Conservation (phyloP, 257 asterid species). For the Lavandula angustifolia region DNA sequence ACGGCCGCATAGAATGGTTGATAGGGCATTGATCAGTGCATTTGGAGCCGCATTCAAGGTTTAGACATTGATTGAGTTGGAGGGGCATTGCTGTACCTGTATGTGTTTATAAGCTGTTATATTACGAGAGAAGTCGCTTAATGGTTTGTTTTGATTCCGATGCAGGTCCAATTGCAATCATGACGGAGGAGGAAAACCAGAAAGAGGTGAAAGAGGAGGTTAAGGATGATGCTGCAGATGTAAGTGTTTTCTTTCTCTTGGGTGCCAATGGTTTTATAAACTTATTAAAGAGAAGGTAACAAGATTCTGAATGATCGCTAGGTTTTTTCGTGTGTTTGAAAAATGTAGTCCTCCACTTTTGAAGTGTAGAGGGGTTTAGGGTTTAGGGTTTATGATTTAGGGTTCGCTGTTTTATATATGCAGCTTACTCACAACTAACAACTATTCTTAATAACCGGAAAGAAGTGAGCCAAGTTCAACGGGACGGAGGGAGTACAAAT, state of each 20-base stretch:
- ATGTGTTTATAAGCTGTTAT: neutral
- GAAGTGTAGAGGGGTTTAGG: too few species aligned
- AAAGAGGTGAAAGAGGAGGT: constrained; percentile 52
- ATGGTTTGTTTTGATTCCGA: neutral
- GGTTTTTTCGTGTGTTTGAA: neutral
- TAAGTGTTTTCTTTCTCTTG: constrained; percentile 31
- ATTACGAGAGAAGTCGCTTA: neutral
- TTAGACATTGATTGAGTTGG: neutral
- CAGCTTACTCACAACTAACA: too few species aligned
- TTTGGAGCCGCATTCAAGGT: neutral
- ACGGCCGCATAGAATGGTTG: neutral
- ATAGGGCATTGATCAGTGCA: neutral
- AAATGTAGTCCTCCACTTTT: neutral
- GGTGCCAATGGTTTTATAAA: neutral
- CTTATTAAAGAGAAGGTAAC: too few species aligned
- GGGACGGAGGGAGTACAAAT: too few species aligned
- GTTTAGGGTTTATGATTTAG: too few species aligned
- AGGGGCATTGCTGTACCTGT: neutral
- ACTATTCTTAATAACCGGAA: too few species aligned
- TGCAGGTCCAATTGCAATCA: constrained; percentile 39
- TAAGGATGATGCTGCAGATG: constrained; percentile 59
- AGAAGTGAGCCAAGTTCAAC: too few species aligned
- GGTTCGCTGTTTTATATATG: too few species aligned
- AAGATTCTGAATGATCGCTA: too few species aligned
- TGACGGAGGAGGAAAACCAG: constrained; percentile 67